Percentiles rank a stretch among this genome's conserved stretches.
Evolutionary conservation across 2,329 filamentous ascomycete genomes (phyloP).

Genomic region (Ilyonectria mors-panacis): DNA sequence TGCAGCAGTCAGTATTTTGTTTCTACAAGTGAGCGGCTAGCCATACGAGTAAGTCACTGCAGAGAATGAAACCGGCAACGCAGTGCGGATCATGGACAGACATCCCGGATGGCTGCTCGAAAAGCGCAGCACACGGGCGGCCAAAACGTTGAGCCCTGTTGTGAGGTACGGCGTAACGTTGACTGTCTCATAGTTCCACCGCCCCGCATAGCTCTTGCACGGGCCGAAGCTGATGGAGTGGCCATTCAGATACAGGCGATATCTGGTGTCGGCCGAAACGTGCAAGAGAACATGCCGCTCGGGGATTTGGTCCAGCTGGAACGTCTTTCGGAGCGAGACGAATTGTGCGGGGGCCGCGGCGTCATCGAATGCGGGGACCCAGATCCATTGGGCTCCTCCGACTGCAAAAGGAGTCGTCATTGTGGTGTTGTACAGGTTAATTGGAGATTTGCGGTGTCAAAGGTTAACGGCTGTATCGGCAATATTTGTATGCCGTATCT

Average conservation of each 20-base stretch:
- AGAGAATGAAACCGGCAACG: constrained; percentile 15
- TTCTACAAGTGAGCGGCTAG: background rate
- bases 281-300: constrained; percentile 9
- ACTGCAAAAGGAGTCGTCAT: constrained; percentile 16
- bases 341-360: constrained; percentile 16
- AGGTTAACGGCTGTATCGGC: background rate
- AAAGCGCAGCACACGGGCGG: constrained; percentile 22
- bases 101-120: constrained; percentile 23
- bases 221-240: constrained; percentile 24
- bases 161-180: constrained; percentile 21
- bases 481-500: background rate
- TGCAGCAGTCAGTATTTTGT: background rate
- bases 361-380: constrained; percentile 24
- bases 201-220: constrained; percentile 21
- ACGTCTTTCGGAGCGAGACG: constrained; percentile 18
- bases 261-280: constrained; percentile 27
- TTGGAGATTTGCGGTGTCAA: background rate
- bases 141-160: constrained; percentile 19
- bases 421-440: background rate
- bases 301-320: constrained; percentile 10
- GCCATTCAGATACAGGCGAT: constrained; percentile 25
- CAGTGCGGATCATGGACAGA: constrained; percentile 19
- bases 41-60: constrained; percentile 19
- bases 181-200: constrained; percentile 28
- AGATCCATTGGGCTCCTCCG: constrained; percentile 21